Conservation (phyloP, 345 rosid genomes). For the Sisymbrium altissimum region DNA sequence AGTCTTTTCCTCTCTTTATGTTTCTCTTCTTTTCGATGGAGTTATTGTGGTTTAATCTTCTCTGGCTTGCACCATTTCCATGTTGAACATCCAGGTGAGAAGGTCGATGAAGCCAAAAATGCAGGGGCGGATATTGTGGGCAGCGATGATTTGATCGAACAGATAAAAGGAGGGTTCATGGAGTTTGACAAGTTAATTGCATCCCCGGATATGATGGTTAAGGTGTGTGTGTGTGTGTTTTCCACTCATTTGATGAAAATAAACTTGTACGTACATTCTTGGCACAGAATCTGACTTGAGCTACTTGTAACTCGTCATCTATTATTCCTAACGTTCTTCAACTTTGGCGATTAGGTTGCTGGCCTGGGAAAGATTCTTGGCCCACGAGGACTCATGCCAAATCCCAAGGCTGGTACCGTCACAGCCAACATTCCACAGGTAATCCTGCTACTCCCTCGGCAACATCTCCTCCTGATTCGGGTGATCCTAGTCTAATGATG, state of each 20-base stretch:
- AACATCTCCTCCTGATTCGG: not conserved
- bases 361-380: conserved; percentile 95
- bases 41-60: not conserved
- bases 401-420: conserved; percentile 98
- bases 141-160: conserved; percentile 89
- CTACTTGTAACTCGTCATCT: not conserved
- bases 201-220: conserved; percentile 99
- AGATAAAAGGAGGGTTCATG: conserved; percentile 93
- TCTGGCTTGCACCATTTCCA: conserved; percentile 9
- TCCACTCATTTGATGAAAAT: conserved; percentile 9
- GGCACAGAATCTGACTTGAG: not conserved
- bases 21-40: not conserved
- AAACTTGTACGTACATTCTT: not conserved
- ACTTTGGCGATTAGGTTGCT: conserved; percentile 63
- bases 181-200: conserved; percentile 97
- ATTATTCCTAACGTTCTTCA: conserved; percentile 8
- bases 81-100: conserved; percentile 63
- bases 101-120: conserved; percentile 92
- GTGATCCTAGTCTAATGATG: conserved; percentile 1
- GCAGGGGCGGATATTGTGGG: conserved; percentile 99
- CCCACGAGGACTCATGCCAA: conserved; percentile 99
- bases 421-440: conserved; percentile 89
- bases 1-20: not conserved
- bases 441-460: conserved; percentile 4
- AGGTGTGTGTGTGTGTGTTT: conserved; percentile 55